Evolutionary conservation across 345 rosid genomes (phyloP).

Genomic region (Mercurialis annua): DNA sequence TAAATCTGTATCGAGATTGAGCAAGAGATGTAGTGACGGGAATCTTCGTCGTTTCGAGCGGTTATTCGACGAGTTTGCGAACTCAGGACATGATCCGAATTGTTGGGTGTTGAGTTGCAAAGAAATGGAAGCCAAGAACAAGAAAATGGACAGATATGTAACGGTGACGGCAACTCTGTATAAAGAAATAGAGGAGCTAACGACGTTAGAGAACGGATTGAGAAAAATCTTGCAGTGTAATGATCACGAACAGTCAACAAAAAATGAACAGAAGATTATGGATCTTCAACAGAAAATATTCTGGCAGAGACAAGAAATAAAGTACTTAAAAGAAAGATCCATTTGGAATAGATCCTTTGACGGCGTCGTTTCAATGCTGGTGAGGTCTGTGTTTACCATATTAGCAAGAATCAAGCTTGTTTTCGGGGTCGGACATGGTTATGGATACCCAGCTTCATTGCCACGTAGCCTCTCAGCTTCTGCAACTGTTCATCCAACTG

Average conservation of each 20-base stretch:
- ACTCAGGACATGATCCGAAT: slow-evolving; percentile 57
- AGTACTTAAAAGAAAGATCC: slow-evolving; percentile 75
- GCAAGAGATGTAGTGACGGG: slow-evolving; percentile 47
- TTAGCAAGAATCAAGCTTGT: slow-evolving; percentile 69
- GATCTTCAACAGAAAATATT: slow-evolving; percentile 66
- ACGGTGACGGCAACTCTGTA: slow-evolving; percentile 59
- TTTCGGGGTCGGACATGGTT: slow-evolving; percentile 53
- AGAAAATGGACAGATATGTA: slow-evolving; percentile 75
- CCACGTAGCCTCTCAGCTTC: slow-evolving; percentile 80
- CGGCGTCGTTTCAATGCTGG: slow-evolving; percentile 51
- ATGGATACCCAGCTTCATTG: slow-evolving; percentile 41
- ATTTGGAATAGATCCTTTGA: slow-evolving; percentile 85
- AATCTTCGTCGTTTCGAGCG: slow-evolving; percentile 49
- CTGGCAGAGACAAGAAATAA: slow-evolving; percentile 74
- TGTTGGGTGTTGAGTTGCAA: slow-evolving; percentile 57
- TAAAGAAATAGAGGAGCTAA: slow-evolving; percentile 82
- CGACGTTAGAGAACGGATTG: slow-evolving; percentile 47
- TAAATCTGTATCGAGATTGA: slow-evolving; percentile 54
- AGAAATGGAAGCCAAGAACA: slow-evolving; percentile 63
- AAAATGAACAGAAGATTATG: slow-evolving; percentile 46
- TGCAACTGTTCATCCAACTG: slow-evolving; percentile 70
- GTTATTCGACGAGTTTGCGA: slow-evolving; percentile 57
- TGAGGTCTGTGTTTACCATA: slow-evolving; percentile 58
- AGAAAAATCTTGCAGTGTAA: slow-evolving; percentile 40
- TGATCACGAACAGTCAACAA: slow-evolving; percentile 25